Evolutionary conservation across 1,284 basidiomycete genomes (phyloP).

Genomic region (Hemileia vastatrix): DNA sequence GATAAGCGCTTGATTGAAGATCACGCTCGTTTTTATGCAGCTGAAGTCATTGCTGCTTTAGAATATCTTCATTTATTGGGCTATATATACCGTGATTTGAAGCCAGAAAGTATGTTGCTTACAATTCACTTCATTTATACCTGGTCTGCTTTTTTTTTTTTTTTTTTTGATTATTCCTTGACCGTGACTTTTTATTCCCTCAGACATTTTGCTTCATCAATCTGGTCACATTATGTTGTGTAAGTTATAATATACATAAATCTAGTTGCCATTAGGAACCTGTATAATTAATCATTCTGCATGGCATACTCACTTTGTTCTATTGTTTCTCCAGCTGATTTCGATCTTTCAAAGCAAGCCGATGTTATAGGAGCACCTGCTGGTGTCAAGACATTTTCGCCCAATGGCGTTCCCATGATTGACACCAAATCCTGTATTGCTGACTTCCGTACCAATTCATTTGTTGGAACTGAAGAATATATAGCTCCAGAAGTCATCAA

Average conservation of each 20-base stretch:
- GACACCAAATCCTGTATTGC: slow-evolving; percentile 96
- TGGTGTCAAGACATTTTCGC: slow-evolving; percentile 73
- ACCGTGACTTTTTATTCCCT: background rate
- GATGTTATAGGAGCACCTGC: slow-evolving; percentile 66
- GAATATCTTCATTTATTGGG: slow-evolving; percentile 99
- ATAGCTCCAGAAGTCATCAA: slow-evolving; percentile 98
- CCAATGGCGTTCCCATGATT: slow-evolving; percentile 83
- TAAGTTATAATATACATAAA: background rate
- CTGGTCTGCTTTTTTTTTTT: background rate
- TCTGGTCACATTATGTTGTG: slow-evolving; percentile 97
- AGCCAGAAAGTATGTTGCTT: slow-evolving; percentile 80
- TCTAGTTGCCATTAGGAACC: background rate
- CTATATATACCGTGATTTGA: slow-evolving; percentile 97
- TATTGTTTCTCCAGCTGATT: slow-evolving; percentile 56
- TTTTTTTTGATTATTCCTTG: background rate
- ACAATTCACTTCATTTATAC: background rate
- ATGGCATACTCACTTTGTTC: background rate
- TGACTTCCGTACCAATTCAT: slow-evolving; percentile 96
- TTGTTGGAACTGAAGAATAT: slow-evolving; percentile 98
- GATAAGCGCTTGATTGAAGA: slow-evolving; percentile 94
- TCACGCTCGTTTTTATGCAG: slow-evolving; percentile 92
- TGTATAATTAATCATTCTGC: background rate
- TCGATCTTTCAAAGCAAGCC: slow-evolving; percentile 95
- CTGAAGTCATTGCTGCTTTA: slow-evolving; percentile 92
- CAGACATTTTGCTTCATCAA: slow-evolving; percentile 96